Evolutionary conservation across 345 rosid species (phyloP), one percentile per base, ranked within the genome.

Genomic region (Moricandia arvensis): DNA sequence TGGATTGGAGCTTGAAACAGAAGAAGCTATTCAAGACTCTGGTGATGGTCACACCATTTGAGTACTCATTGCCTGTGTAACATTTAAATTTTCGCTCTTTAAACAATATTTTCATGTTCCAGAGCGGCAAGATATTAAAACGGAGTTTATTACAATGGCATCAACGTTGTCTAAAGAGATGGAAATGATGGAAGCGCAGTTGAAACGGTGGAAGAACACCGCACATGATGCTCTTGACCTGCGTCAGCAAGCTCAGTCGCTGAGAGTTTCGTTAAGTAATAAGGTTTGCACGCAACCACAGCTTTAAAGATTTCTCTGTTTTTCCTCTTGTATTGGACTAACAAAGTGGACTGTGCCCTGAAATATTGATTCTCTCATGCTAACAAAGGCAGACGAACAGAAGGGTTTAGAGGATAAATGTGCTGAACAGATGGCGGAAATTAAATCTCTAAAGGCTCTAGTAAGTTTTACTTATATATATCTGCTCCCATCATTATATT

Each of bases 151-250:
- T 81, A 87, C 90, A 17, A 91, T 95, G 97, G 95, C 96, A 55
- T 84, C 93, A n/a, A 92, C 97, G 54, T 83, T 92, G 80, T 92
- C 96, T 4, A 95, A 88, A 79, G 99, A 92, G 85, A 85, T 95
- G 93, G 87, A 84, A 68, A 89, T 89, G 91, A 95, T 95, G 97
- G 96, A 92, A 84, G 76, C 84, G 43, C 99, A 92, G 81, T 73
- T 95, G 86, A 92, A 87, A 31, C 87, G 90, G 58, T 92, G 99
- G 97, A 92, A 90, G 87, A 87, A 84, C 75, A 86, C 85, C 62
- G 96, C 99, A 17, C 82, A 87, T 55, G 97, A 95, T 82, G 90
- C 92, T 34, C 75, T 82, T 69, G 83, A 90, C 58, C 79, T 89
- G 82, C 93, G 80, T 76, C 87, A 88, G 79, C 81, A 92, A 88